A percentile compares a stretch with the other conserved stretches of the same genome.
Conservation (phyloP, 108 stramenopile species). For the Pelagomonas calceolata region DNA sequence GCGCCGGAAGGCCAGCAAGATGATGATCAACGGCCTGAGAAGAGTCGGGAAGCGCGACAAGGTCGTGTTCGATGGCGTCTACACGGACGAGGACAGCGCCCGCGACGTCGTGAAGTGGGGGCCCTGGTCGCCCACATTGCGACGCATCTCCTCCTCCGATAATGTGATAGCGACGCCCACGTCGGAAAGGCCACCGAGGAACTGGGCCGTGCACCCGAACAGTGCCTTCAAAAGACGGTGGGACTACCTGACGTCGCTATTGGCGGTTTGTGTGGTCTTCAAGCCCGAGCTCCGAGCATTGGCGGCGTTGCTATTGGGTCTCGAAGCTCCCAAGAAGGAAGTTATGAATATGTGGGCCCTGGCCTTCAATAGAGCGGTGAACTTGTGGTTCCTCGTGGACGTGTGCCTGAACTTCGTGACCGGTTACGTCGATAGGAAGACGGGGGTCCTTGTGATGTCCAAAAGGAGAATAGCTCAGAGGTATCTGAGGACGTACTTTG, state of each 20-base stretch:
- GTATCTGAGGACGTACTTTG: not conserved
- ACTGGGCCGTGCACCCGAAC: not conserved
- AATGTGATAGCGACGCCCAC: no score
- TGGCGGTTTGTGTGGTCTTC: not conserved
- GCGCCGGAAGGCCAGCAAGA: not conserved
- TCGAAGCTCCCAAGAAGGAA: not conserved
- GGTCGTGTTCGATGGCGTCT: not conserved
- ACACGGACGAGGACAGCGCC: not conserved
- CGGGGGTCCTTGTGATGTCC: not conserved
- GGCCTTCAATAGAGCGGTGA: not conserved
- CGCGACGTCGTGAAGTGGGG: not conserved
- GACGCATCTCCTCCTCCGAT: no score
- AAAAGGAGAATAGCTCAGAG: not conserved
- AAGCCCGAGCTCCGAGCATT: not conserved
- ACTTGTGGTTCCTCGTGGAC: not conserved
- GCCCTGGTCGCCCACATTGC: not conserved
- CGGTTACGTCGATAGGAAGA: not conserved
- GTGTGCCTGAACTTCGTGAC: not conserved
- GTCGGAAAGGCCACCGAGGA: no score
- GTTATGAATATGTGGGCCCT: not conserved
- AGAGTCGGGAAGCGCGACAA: not conserved
- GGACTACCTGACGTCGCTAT: not conserved
- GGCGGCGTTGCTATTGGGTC: not conserved
- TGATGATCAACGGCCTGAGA: not conserved
- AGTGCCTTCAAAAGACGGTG: not conserved